These are phyloP conservation scores for Glycine soja DNA, from an alignment of 306 rosid genomes.

Conservation along the genomic window DNA sequence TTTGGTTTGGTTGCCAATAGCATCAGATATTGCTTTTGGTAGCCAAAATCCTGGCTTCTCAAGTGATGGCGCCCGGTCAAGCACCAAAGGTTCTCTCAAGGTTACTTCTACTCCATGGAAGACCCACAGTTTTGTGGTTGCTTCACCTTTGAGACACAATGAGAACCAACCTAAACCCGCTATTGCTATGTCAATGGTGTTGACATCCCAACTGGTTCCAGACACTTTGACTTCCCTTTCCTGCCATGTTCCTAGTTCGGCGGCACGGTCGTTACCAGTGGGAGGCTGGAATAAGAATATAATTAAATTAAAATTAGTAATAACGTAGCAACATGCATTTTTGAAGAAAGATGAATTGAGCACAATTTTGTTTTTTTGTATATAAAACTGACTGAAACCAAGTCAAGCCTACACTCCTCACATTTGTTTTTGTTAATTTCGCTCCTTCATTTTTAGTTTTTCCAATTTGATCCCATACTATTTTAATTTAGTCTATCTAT, in stretches of 20 bases:
- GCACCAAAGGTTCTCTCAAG: constrained; percentile 81
- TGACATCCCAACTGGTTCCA: constrained; percentile 84
- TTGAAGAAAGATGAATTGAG: background rate
- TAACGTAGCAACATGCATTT: constrained; percentile 19
- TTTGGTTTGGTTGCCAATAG: constrained; percentile 68
- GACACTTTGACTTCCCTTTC: constrained; percentile 76
- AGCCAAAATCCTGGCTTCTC: constrained; percentile 93
- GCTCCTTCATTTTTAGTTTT: too few species aligned
- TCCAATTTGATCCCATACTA: too few species aligned
- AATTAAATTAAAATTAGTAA: constrained; percentile 20
- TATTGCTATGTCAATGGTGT: constrained; percentile 75
- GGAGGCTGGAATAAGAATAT: constrained; percentile 73
- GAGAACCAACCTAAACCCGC: constrained; percentile 92
- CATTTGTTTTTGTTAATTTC: too few species aligned
- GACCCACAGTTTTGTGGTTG: constrained; percentile 73
- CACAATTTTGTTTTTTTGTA: background rate
- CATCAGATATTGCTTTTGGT: constrained; percentile 81
- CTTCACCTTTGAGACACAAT: constrained; percentile 85
- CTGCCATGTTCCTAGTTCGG: constrained; percentile 72
- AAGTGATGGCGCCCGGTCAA: constrained; percentile 78
- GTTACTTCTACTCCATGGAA: constrained; percentile 81
- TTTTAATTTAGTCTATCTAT: too few species aligned
- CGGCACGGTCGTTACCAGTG: constrained; percentile 59
- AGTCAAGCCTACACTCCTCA: background rate
- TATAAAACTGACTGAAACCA: background rate